Evolutionary conservation across 805 yeast genomes (phyloP).

Genomic region (Ogataea neopini): DNA sequence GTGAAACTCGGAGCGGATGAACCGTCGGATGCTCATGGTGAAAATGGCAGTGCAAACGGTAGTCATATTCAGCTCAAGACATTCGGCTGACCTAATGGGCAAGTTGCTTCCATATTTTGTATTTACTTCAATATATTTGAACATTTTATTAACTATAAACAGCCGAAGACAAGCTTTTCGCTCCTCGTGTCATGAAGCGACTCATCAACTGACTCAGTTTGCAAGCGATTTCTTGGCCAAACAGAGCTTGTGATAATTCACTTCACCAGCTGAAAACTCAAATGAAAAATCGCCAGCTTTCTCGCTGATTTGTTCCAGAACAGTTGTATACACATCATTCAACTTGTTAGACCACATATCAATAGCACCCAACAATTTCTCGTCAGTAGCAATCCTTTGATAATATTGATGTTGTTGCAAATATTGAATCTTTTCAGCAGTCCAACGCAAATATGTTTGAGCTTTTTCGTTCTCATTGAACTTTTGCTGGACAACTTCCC

Average conservation of each 20-base stretch:
- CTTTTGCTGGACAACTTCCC: neutral
- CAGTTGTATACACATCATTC: neutral
- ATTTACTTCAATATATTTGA: neutral
- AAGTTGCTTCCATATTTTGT: neutral
- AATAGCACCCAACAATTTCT: neutral
- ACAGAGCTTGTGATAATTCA: constrained; percentile 24
- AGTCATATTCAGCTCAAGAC: constrained; percentile 53
- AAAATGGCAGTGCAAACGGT: constrained; percentile 13
- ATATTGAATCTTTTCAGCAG: neutral
- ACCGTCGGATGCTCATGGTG: constrained; percentile 2
- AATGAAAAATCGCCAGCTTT: neutral
- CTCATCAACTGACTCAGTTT: too few species aligned
- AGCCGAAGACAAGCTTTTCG: neutral
- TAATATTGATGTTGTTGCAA: constrained; percentile 5
- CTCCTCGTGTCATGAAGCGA: too few species aligned
- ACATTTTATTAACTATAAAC: neutral
- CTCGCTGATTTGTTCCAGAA: constrained; percentile 8
- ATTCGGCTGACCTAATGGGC: constrained; percentile 36
- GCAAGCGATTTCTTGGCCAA: constrained; percentile 16
- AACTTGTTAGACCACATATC: neutral
- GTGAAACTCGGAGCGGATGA: constrained; percentile 37
- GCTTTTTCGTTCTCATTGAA: neutral
- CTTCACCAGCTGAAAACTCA: constrained; percentile 17
- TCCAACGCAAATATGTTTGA: neutral
- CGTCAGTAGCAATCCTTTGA: constrained; percentile 4